A percentile compares a stretch with the other conserved stretches of the same genome.
Conservation (phyloP, 768 basidiomycete species). For the Mycena olivaceomarginata region DNA sequence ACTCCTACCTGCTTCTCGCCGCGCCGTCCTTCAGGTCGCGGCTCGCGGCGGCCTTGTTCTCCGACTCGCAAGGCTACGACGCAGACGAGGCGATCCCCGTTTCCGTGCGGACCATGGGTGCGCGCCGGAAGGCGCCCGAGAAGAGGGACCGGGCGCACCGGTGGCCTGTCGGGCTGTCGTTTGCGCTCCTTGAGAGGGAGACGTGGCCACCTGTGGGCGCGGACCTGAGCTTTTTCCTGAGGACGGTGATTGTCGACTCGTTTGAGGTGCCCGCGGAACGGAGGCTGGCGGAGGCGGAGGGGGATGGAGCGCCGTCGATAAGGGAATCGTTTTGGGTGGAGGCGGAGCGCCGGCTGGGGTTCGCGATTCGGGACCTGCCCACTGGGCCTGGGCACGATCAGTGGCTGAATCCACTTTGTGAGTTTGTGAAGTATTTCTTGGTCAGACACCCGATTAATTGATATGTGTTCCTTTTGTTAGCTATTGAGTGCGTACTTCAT, state of each 20-base stretch:
- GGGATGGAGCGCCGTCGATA: constrained; percentile 48
- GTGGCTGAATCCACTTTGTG: constrained; percentile 90
- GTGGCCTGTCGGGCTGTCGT: constrained; percentile 85
- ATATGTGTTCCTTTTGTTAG: constrained; percentile 47
- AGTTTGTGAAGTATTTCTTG: constrained; percentile 55
- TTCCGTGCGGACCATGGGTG: constrained; percentile 31
- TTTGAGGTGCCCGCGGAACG: constrained; percentile 60
- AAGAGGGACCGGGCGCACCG: constrained; percentile 54
- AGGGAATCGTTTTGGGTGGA: constrained; percentile 65
- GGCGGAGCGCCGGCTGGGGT: constrained; percentile 86
- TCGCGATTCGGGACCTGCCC: constrained; percentile 87
- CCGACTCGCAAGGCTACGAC: constrained; percentile 76
- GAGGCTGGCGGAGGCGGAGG: constrained; percentile 38
- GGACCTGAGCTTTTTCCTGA: constrained; percentile 89
- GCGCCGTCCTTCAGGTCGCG: constrained; percentile 84
- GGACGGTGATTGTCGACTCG: constrained; percentile 91
- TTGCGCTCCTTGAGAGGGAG: constrained; percentile 81
- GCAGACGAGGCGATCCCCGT: constrained; percentile 49
- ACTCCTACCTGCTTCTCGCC: constrained; percentile 85
- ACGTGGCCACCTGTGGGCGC: constrained; percentile 93
- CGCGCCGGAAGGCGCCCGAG: constrained; percentile 54
- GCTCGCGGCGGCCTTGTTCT: constrained; percentile 84
- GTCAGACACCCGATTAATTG: not conserved
- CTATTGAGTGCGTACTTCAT: constrained; percentile 66
- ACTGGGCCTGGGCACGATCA: constrained; percentile 78